Conservation (phyloP, 495 filamentous ascomycete genomes). For the Penicillium tannophilum region DNA sequence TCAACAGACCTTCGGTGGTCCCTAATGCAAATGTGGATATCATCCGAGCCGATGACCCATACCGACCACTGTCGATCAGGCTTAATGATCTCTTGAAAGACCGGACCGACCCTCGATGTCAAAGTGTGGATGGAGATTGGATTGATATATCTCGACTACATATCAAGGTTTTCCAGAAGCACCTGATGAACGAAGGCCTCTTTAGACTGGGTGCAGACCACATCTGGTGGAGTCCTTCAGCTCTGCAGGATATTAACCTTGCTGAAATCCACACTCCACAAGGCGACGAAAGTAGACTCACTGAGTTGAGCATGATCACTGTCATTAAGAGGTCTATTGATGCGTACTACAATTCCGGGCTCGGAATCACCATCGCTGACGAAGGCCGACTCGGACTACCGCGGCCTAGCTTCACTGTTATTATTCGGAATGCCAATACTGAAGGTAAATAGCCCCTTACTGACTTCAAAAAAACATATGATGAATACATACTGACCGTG, state of each 20-base stretch:
- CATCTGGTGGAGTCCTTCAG: constrained; percentile 1
- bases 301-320: constrained; percentile 1
- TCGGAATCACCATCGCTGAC: neutral
- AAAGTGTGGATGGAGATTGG: constrained; percentile 10
- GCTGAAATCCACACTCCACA: neutral
- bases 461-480: neutral
- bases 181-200: neutral
- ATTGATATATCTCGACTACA: constrained; percentile 7
- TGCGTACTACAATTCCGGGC: neutral
- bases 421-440: constrained; percentile 6
- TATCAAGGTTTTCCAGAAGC: neutral
- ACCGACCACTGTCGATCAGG: constrained; percentile 7
- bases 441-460: neutral
- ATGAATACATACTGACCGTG: neutral
- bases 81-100: constrained; percentile 15
- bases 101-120: neutral
- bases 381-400: neutral
- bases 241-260: neutral
- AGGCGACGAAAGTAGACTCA: constrained; percentile 3
- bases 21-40: constrained; percentile 13
- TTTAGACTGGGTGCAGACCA: neutral
- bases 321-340: constrained; percentile 2
- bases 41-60: constrained; percentile 7
- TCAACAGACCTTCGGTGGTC: neutral
- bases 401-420: constrained; percentile 14